Evolutionary conservation across 2,329 filamentous ascomycete species (phyloP), one percentile per base, ranked within the genome.

Genomic region (Acarospora socialis): DNA sequence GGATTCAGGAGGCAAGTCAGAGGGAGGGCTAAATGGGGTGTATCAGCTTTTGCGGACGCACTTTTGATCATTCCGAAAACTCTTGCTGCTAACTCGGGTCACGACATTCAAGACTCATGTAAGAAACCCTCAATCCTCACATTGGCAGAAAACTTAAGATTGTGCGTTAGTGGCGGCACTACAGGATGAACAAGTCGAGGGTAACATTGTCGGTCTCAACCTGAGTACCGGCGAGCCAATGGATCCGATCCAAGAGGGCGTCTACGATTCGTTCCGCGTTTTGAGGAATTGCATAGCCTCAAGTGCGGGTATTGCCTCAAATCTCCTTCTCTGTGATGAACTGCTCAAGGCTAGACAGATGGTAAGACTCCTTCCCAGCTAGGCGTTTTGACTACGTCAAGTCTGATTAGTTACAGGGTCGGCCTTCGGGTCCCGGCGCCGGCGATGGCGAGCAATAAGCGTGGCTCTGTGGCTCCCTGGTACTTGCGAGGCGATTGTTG

Each of bases 271-370:
- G 9, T 98, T 92, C 73, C 73, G 90, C 36, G 90, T 98, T 21
- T 59, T 98, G 47, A 73, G 90, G 45, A 95, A 95, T 64, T 84
- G 78, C 55, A 75, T 98, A 41, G 84, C 90, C 3, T 94, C 86
- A 20, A 90, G 84, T 56, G 80, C 87, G 16, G 83, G 90, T 41
- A 98, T 98, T 50, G 87, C 90, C 4, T 87, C 82, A 7, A 98
- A 98, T 61, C 65, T 98, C 43, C 65, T 98, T 43, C 70, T 98
- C 30, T 98, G 90, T 51, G 90, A 98, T 51, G 90, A 98, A 67
- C 70, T 98, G 65, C 66, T 98, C 48, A 98, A 98, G 69, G 90
- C 90, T 39, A 72, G 90, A 54, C 87, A 98, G 65, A 98, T 98
- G 90, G 78, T 42, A 29, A 21, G 30, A 32, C n/a, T 14, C 7